Base-by-base conservation (phyloP, 805 yeast species). In the Pichia membranifaciens region DNA sequence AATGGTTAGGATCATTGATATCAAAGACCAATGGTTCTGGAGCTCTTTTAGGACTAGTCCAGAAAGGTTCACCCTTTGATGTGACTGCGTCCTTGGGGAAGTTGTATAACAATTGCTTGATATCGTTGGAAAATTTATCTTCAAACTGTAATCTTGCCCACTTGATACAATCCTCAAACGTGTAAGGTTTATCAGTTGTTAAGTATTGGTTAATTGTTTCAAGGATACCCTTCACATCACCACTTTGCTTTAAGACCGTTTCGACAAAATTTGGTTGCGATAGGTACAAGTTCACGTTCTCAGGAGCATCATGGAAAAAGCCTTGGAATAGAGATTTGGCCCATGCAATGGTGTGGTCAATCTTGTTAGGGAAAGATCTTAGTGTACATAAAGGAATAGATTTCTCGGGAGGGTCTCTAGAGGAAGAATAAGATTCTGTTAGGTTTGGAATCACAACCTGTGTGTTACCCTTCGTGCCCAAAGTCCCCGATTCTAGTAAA, bases 261-360 rank as follows among this genome's bases (percentile, higher is more conserved):
- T 91, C 97, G 39, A 91, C 91, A 66, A 83, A 93, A 69, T 89
- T 84, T 51, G 96, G 93, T 68, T 93, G 96, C 31, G 90, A 74
- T 62, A 93, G 71, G 68, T 89, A 93, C 62, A 87, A 68, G 66
- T 93, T 93, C 47, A 90, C 98, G 59, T 88, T 88, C 66, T 87
- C 96, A 17, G 96, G 90, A n/a, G 88, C 76, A 51, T 91, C 96
- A 33, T 81, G 73, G 66, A 93, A 93, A 61, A 81, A 88, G 18
- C 93, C 96, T 73, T 86, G 93, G 76, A 93, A 93, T 62, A 88
- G 74, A 17, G 89, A 82, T 70, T 95, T 95, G 15, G 98, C 96
- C 99, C 99, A 93, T 5, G 99, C 98, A 69, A 93, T 93, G 1
- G 99, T 93, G 64, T 93, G 99, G 65, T 93, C 99, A 59, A 93